These are phyloP conservation scores for Pelargonium fulgidum DNA, from an alignment of 441 rosid genomes.

Conservation along the genomic window DNA sequence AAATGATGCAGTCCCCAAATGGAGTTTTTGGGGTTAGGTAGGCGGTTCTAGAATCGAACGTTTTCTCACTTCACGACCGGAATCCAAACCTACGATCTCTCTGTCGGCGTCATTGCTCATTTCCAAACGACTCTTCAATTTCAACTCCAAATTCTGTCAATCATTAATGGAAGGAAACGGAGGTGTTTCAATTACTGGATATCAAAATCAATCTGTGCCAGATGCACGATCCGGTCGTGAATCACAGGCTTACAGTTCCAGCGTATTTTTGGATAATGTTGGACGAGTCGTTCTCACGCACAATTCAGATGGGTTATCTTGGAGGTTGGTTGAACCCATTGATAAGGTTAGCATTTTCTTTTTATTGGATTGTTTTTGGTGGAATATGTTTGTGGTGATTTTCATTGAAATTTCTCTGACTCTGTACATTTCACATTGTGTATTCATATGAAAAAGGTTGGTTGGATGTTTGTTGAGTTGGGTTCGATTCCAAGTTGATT, in stretches of 20 bases:
- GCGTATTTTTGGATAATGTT: constrained; percentile 49
- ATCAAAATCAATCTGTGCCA: constrained; percentile 17
- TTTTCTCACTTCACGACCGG: neutral
- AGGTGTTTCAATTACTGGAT: constrained; percentile 17
- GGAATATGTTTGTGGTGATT: neutral
- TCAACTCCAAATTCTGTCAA: neutral
- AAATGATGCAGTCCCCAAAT: too few species aligned
- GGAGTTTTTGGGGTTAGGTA: neutral
- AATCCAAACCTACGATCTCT: neutral
- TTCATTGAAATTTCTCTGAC: neutral
- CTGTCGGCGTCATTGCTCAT: neutral
- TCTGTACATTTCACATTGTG: neutral
- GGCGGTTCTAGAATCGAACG: constrained; percentile 3
- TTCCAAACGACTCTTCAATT: neutral
- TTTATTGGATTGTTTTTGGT: neutral
- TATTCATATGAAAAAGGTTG: neutral
- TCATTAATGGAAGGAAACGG: constrained; percentile 29
- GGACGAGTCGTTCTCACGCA: constrained; percentile 55
- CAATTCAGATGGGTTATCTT: constrained; percentile 58
- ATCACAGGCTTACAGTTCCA: constrained; percentile 28
- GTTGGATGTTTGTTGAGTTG: neutral
- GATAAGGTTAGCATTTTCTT: constrained; percentile 37
- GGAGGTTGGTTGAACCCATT: constrained; percentile 47
- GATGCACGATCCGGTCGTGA: constrained; percentile 20
- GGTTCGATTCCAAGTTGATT: neutral